Base-by-base conservation (phyloP, 345 rosid species). In the Dimocarpus longan region DNA sequence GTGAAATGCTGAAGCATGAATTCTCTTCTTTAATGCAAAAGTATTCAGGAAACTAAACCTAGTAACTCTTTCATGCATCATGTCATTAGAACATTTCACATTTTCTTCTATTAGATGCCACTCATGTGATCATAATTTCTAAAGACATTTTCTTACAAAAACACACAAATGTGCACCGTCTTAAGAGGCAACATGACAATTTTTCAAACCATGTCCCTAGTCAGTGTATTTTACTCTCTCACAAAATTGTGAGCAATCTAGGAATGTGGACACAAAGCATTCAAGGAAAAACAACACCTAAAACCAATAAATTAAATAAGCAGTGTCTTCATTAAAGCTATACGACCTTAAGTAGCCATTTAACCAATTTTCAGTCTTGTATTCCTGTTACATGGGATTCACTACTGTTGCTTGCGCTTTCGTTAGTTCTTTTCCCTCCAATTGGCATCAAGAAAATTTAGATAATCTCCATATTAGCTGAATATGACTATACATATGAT, bases 11-110 rank as follows among this genome's bases (percentile, higher is more conserved):
- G 6, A n/a, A 43, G 32, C 46, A n/a, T 21, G 54, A n/a, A n/a
- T n/a, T 68, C n/a, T 43, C 71, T 68, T 68, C 39, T 72, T 60
- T 15, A 24, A 42, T 21, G 24, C 21, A 65, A 8, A 74, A 63
- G 18, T 62, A 26, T 43, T 63, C 18, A 44, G 59, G 48, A 44
- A 21, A 74, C 6, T 21, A 62, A 21, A 74, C 22, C 8, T 26
- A 13, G 3, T 22, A 21, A 60, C 12, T 40, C 28, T 40, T 1
- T n/a, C 46, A 54, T 54, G 4, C 44, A 71, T 71, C 24, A 10
- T 1, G 24, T 71, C 40, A 32, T 11, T 43, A 19, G 22, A 42
- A n/a, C 62, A 60, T 60, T 74, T 73, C 37, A 39, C 8, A 59
- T 13, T 60, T 57, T 13, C 54, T 26, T 40, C 37, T 12, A 40